A percentile compares a stretch with the other conserved stretches of the same genome.
Conservation (phyloP, 2,329 filamentous ascomycete species). For the Colletotrichum aenigma region DNA sequence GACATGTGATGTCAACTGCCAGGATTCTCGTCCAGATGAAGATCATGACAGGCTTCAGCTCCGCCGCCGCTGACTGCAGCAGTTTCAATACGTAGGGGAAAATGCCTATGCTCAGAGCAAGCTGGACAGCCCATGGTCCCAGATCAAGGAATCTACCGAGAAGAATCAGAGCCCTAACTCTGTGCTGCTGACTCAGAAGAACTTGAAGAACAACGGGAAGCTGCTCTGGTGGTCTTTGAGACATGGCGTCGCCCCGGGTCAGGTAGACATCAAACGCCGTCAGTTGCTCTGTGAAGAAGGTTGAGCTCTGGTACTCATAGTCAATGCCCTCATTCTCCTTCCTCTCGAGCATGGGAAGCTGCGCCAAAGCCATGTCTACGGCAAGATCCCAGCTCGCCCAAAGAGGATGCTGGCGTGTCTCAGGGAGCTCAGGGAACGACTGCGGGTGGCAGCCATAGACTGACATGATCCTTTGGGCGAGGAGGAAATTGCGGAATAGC, state of each 20-base stretch:
- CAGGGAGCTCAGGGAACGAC: constrained; percentile 88
- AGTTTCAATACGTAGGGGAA: constrained; percentile 99
- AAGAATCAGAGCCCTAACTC: constrained; percentile 87
- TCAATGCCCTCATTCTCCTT: constrained; percentile 74
- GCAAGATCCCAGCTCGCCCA: constrained; percentile 99
- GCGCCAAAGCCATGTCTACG: constrained; percentile 90
- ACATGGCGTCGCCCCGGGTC: constrained; percentile 76
- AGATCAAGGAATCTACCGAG: constrained; percentile 93
- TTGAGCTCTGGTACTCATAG: constrained; percentile 95
- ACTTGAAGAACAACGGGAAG: constrained; percentile 96
- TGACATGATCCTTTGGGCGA: constrained; percentile 94
- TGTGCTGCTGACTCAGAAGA: constrained; percentile 91
- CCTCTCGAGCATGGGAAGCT: constrained; percentile 84
- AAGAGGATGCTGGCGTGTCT: constrained; percentile 91
- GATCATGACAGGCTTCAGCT: constrained; percentile 98
- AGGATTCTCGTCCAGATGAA: constrained; percentile 98
- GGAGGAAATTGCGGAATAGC: constrained; percentile 92
- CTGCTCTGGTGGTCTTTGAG: constrained; percentile 89
- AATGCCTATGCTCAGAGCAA: constrained; percentile 96
- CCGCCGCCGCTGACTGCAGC: constrained; percentile 90
- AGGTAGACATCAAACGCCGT: constrained; percentile 98
- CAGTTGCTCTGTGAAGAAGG: constrained; percentile 95
- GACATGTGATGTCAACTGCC: constrained; percentile 92
- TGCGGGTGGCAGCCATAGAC: constrained; percentile 95
- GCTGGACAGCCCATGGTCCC: constrained; percentile 97